Conservation (phyloP, 306 rosid genomes). For the Lupinus albus region DNA sequence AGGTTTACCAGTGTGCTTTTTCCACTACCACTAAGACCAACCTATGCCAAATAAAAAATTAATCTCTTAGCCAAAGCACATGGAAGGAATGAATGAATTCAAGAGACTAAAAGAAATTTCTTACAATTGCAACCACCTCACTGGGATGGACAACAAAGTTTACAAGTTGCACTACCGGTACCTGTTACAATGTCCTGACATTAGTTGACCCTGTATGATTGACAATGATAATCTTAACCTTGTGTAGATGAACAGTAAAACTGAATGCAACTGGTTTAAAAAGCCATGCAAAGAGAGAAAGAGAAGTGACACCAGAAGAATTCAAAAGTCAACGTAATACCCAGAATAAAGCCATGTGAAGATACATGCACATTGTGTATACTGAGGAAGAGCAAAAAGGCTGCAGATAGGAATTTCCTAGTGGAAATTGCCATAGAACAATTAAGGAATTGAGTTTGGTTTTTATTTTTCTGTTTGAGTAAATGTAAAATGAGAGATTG, state of each 20-base stretch:
- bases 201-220: slow-evolving; percentile 37
- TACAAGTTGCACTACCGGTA: slow-evolving; percentile 68
- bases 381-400: neutral
- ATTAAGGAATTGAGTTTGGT: too few species aligned
- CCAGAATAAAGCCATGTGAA: slow-evolving; percentile 19
- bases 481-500: too few species aligned
- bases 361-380: neutral
- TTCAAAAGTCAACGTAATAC: slow-evolving; percentile 11
- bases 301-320: slow-evolving; percentile 8
- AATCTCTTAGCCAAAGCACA: slow-evolving; percentile 38
- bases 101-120: slow-evolving; percentile 40
- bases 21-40: slow-evolving; percentile 98
- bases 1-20: slow-evolving; percentile 96
- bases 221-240: slow-evolving; percentile 37
- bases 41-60: slow-evolving; percentile 52
- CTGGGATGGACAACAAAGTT: slow-evolving; percentile 70
- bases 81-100: slow-evolving; percentile 35
- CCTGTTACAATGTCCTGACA: slow-evolving; percentile 57
- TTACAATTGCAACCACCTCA: slow-evolving; percentile 97
- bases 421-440: too few species aligned
- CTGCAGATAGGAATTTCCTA: too few species aligned
- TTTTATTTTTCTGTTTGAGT: too few species aligned
- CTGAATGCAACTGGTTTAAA: slow-evolving; percentile 27
- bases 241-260: slow-evolving; percentile 15
- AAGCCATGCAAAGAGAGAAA: slow-evolving; percentile 22